phyloP scores from a whole-genome alignment of 768 basidiomycete species.

The Amanita polypyramis region DNA sequence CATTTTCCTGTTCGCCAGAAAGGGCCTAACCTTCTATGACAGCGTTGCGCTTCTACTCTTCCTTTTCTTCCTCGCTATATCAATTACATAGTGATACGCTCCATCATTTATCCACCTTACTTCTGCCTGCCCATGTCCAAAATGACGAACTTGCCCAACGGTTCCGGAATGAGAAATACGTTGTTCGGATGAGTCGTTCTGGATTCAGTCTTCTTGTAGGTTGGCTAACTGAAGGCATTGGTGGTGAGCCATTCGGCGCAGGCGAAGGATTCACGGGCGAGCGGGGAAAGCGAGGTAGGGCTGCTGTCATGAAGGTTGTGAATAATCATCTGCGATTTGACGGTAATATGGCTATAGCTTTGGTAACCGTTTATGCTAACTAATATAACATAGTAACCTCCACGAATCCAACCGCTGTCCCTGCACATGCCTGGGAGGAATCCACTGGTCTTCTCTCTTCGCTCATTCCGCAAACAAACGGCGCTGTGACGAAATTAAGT shows the following conservation, averaged over 20 bases:
- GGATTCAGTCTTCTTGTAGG: constrained; percentile 88
- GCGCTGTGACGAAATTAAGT: constrained; percentile 36
- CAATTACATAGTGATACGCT: constrained; percentile 58
- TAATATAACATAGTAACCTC: constrained; percentile 46
- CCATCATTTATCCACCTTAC: constrained; percentile 69
- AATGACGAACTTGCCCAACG: constrained; percentile 75
- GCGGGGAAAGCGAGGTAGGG: constrained; percentile 74
- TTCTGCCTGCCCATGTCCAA: constrained; percentile 75
- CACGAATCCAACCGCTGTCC: constrained; percentile 53
- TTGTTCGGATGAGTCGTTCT: constrained; percentile 80
- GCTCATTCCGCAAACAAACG: constrained; percentile 54
- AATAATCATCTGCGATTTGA: constrained; percentile 90
- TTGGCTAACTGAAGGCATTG: constrained; percentile 90
- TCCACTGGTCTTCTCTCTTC: constrained; percentile 76
- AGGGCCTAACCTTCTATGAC: constrained; percentile 8
- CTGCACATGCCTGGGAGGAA: constrained; percentile 70
- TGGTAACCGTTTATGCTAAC: constrained; percentile 12
- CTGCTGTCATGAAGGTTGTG: constrained; percentile 86
- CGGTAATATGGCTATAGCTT: constrained; percentile 36
- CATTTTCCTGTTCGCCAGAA: constrained; percentile 1
- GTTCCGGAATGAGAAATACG: constrained; percentile 86
- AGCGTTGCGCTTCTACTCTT: constrained; percentile 70
- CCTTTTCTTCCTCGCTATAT: constrained; percentile 59
- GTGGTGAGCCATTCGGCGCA: constrained; percentile 75
- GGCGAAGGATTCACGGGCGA: constrained; percentile 76